Conservation (phyloP, 176 grass and related monocot genomes). For the Avena eriantha region DNA sequence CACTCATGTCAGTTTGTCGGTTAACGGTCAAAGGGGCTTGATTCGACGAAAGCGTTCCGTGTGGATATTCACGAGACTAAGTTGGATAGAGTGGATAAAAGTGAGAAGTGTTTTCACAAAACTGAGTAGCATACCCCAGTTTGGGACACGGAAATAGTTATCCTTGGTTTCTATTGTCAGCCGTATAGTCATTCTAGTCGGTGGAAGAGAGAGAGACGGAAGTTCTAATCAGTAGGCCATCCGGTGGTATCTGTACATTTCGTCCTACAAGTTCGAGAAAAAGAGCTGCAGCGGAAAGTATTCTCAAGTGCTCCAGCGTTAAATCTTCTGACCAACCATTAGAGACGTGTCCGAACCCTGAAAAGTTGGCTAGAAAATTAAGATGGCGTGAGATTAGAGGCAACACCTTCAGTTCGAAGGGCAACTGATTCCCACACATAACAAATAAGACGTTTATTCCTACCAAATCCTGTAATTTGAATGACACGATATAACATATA, state of each 20-base stretch:
- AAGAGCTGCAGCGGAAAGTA: not conserved
- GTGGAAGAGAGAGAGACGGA: not conserved
- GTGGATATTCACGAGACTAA: too few species aligned
- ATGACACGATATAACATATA: not conserved
- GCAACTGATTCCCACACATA: not conserved
- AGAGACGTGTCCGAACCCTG: not conserved
- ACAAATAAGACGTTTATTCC: not conserved
- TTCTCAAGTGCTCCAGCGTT: not conserved
- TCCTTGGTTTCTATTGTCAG: too few species aligned
- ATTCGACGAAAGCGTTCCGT: too few species aligned
- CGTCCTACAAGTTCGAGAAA: not conserved
- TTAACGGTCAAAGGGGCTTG: too few species aligned
- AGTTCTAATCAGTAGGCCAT: not conserved
- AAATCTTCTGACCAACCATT: slow-evolving; percentile 13
- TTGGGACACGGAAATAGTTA: too few species aligned
- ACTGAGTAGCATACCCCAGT: too few species aligned
- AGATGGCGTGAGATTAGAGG: not conserved
- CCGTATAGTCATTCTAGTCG: not conserved
- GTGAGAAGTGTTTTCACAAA: too few species aligned
- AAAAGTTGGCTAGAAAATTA: slow-evolving; percentile 4
- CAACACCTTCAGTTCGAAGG: not conserved
- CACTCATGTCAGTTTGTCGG: too few species aligned
- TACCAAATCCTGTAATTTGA: not conserved
- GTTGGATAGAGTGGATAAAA: too few species aligned
- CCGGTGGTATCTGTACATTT: not conserved